A percentile compares a stretch with the other conserved stretches of the same genome.
phyloP scores from a whole-genome alignment of 1,139 yeast genomes.

The Pichia norvegensis region DNA sequence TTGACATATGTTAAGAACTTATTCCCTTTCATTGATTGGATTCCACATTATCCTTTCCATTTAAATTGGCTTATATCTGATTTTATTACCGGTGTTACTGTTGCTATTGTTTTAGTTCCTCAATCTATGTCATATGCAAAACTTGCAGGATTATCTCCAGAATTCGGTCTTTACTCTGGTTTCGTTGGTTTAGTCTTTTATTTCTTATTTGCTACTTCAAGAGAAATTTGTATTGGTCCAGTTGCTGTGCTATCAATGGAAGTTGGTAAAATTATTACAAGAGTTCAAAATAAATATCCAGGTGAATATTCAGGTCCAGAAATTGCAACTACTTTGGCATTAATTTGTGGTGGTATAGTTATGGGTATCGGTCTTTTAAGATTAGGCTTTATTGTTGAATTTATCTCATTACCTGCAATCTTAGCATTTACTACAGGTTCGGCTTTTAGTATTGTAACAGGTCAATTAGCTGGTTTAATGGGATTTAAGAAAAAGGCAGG shows the following conservation, averaged over 20 bases:
- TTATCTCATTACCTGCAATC: constrained; percentile 85
- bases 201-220: constrained; percentile 86
- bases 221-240: constrained; percentile 93
- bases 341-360: constrained; percentile 80
- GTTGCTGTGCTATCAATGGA: constrained; percentile 93
- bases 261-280: constrained; percentile 67
- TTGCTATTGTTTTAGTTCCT: constrained; percentile 86
- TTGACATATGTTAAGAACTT: constrained; percentile 50
- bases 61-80: constrained; percentile 67
- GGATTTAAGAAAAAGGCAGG: constrained; percentile 61
- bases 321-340: constrained; percentile 72
- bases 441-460: constrained; percentile 70
- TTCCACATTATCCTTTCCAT: constrained; percentile 65
- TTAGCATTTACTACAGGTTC: constrained; percentile 95
- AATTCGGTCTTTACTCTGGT: constrained; percentile 84
- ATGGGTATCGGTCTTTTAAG: constrained; percentile 74
- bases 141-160: constrained; percentile 71
- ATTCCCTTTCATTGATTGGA: constrained; percentile 77
- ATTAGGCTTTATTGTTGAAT: constrained; percentile 79
- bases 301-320: constrained; percentile 45
- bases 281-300: constrained; percentile 42
- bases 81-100: constrained; percentile 84
- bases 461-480: constrained; percentile 82
- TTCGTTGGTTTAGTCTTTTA: constrained; percentile 89
- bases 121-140: constrained; percentile 94